phyloP scores from a whole-genome alignment of 495 filamentous ascomycete species.

The Oidiodendron maius region DNA sequence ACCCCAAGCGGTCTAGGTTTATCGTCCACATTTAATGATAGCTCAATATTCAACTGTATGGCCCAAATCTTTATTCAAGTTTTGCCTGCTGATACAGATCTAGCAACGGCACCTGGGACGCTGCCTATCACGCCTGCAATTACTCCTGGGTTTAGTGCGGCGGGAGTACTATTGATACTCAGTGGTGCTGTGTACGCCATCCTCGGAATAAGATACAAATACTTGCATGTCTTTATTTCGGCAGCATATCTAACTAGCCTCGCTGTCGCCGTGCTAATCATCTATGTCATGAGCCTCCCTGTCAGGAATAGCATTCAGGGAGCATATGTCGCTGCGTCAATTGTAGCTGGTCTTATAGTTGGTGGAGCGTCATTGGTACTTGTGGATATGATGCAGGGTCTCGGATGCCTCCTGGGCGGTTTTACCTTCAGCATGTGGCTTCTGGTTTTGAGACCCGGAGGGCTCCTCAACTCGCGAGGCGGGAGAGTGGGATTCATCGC shows the following conservation, averaged over 20 bases:
- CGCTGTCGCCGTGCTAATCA: slow-evolving; percentile 74
- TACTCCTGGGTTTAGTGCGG: slow-evolving; percentile 74
- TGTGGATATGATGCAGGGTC: slow-evolving; percentile 76
- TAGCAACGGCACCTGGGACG: slow-evolving; percentile 35
- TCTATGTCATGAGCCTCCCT: slow-evolving; percentile 85
- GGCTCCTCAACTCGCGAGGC: slow-evolving; percentile 54
- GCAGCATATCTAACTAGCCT: slow-evolving; percentile 67
- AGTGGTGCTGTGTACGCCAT: slow-evolving; percentile 64
- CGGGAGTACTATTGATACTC: slow-evolving; percentile 68
- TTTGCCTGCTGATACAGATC: slow-evolving; percentile 5
- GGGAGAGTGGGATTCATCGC: slow-evolving; percentile 72
- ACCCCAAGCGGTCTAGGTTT: slow-evolving; percentile 12
- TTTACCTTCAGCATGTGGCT: slow-evolving; percentile 92
- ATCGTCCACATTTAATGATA: slow-evolving; percentile 12
- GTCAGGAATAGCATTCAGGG: slow-evolving; percentile 74
- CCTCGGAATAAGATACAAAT: slow-evolving; percentile 79
- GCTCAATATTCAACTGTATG: slow-evolving; percentile 17
- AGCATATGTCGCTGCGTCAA: slow-evolving; percentile 77
- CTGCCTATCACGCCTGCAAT: slow-evolving; percentile 70
- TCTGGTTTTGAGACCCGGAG: slow-evolving; percentile 69
- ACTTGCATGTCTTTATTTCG: slow-evolving; percentile 78
- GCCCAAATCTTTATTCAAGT: background rate
- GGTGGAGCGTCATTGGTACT: slow-evolving; percentile 75
- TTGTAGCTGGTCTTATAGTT: slow-evolving; percentile 69
- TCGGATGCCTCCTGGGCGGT: slow-evolving; percentile 83